Evolutionary conservation across 1,284 basidiomycete genomes (phyloP).

Genomic region (Ganoderma multipileum): DNA sequence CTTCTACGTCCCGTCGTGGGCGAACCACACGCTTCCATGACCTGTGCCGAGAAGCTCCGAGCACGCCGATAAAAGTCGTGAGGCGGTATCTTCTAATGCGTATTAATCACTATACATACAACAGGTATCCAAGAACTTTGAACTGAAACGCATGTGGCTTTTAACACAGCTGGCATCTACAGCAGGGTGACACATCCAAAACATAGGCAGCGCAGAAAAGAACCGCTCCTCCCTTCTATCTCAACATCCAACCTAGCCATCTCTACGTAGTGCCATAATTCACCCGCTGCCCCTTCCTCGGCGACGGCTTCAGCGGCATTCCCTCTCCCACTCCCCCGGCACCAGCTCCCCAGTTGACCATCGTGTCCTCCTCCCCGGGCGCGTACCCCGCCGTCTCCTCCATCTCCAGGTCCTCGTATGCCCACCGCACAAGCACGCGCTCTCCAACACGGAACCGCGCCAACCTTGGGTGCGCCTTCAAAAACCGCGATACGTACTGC

Average conservation of each 20-base stretch:
- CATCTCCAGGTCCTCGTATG: conserved; percentile 42
- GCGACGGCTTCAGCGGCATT: conserved; percentile 46
- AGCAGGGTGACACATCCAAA: background rate
- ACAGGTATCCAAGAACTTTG: background rate
- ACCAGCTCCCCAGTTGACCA: conserved; percentile 40
- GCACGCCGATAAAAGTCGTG: background rate
- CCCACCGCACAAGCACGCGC: conserved; percentile 44
- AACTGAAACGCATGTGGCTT: background rate
- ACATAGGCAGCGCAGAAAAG: background rate
- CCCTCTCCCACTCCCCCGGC: conserved; percentile 37
- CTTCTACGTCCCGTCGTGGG: background rate
- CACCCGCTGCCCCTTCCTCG: conserved; percentile 26
- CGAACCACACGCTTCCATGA: background rate
- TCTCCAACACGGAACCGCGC: conserved; percentile 43
- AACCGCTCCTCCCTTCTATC: background rate
- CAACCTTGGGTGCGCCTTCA: conserved; percentile 37
- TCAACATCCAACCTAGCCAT: background rate
- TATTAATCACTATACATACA: conserved; percentile 1
- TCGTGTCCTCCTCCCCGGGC: conserved; percentile 42
- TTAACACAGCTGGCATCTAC: background rate
- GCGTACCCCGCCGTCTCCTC: conserved; percentile 35
- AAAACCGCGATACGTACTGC: conserved; percentile 30
- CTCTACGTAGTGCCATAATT: conserved; percentile 35
- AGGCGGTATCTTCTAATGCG: background rate
- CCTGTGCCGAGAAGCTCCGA: background rate